Conservation (phyloP, 352 stramenopile genomes). For the Phytophthora crassamura region DNA sequence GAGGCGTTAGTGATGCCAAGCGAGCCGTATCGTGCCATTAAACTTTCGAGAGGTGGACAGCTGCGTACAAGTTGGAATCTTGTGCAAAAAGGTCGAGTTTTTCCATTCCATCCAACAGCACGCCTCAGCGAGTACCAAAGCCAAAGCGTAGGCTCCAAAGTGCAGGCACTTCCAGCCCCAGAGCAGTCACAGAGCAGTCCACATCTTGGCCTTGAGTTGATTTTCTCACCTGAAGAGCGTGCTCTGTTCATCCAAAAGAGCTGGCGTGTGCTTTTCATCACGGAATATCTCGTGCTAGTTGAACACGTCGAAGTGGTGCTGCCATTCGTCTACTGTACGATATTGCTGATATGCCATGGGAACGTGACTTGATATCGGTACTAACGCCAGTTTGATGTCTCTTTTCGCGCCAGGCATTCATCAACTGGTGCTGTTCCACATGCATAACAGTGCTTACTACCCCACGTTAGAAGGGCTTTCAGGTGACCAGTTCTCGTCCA, state of each 20-base stretch:
- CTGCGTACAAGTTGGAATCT: constrained; percentile 1
- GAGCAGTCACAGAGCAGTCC: background rate
- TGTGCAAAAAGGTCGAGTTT: constrained; percentile 8
- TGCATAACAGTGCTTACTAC: constrained; percentile 39
- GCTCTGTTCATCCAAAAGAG: constrained; percentile 33
- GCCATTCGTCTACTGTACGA: constrained; percentile 39
- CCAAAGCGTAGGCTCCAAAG: too few species aligned
- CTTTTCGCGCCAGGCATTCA: constrained; percentile 17
- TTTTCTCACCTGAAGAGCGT: constrained; percentile 26
- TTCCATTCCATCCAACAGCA: background rate
- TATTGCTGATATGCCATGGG: background rate
- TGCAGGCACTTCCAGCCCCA: background rate
- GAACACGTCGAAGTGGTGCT: constrained; percentile 53
- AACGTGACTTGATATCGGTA: background rate
- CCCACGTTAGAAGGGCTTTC: constrained; percentile 11
- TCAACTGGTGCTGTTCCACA: constrained; percentile 22
- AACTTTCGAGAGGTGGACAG: background rate
- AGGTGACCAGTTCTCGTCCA: constrained; percentile 2
- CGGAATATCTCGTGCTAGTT: constrained; percentile 47
- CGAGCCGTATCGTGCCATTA: background rate
- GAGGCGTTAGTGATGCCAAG: background rate
- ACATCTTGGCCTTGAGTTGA: background rate
- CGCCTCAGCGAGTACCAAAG: background rate
- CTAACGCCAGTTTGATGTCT: background rate
- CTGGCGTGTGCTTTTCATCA: constrained; percentile 39